A percentile compares a stretch with the other conserved stretches of the same genome.
phyloP scores from a whole-genome alignment of 768 basidiomycete species.

The Gymnopilus dilepis region DNA sequence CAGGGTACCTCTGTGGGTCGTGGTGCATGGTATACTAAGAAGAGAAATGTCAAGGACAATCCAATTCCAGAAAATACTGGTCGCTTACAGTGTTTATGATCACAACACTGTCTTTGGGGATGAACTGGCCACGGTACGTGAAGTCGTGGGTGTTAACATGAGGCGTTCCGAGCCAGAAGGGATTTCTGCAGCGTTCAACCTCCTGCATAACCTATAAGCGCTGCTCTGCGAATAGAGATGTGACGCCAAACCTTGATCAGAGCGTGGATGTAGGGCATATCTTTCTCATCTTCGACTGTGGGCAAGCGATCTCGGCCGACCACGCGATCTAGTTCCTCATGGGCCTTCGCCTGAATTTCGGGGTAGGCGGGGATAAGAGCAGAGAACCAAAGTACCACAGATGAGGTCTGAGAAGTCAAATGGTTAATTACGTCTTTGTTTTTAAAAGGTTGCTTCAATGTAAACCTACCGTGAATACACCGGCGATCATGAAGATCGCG shows the following conservation, averaged over 20 bases:
- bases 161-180: slow-evolving; percentile 46
- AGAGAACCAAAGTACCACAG: slow-evolving; percentile 45
- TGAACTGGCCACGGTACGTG: slow-evolving; percentile 44
- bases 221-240: too few relatives aligned
- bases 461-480: slow-evolving; percentile 44
- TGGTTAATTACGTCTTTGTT: not conserved
- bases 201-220: slow-evolving; percentile 32
- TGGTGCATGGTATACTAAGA: slow-evolving; percentile 42
- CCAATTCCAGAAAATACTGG: slow-evolving; percentile 6
- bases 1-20: slow-evolving; percentile 41
- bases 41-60: too few relatives aligned
- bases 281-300: slow-evolving; percentile 22
- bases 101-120: slow-evolving; percentile 45
- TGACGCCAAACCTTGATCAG: slow-evolving; percentile 32
- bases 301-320: slow-evolving; percentile 31
- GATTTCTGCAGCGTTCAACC: slow-evolving; percentile 42
- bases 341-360: slow-evolving; percentile 28
- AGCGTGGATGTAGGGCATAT: slow-evolving; percentile 31
- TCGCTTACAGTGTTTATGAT: slow-evolving; percentile 42
- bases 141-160: slow-evolving; percentile 46
- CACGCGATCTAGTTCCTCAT: slow-evolving; percentile 33
- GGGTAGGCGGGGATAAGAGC: slow-evolving; percentile 39
- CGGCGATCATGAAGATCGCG: slow-evolving; percentile 49
- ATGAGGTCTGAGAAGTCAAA: slow-evolving; percentile 36
- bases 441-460: not conserved